Percentiles rank a stretch among this genome's conserved stretches.
phyloP scores from a whole-genome alignment of 202 grass and related monocot species.

The Sporobolus alterniflorus region DNA sequence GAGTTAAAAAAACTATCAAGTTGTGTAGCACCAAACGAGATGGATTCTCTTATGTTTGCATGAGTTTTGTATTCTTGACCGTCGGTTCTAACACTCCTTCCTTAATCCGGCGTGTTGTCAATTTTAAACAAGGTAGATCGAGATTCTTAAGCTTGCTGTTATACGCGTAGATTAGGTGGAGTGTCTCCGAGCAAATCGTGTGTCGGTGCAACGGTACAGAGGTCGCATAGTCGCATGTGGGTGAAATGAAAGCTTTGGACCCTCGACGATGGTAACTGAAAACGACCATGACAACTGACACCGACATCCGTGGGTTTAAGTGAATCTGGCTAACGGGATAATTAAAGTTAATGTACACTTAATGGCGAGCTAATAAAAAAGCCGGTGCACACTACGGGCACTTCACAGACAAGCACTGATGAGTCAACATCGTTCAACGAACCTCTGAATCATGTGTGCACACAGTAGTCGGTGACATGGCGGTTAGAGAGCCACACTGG shows the following conservation, averaged over 20 bases:
- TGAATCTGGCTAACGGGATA: neutral
- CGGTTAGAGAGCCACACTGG: neutral
- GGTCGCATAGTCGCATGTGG: neutral
- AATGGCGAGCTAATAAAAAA: neutral
- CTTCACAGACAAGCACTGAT: constrained; percentile 21
- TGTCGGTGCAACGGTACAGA: constrained; percentile 1
- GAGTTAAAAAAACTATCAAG: no score
- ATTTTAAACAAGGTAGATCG: neutral
- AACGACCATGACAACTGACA: neutral
- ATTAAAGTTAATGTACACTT: no score
- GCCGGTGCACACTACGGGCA: neutral
- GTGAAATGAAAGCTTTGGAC: constrained; percentile 14
- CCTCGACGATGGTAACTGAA: constrained; percentile 26
- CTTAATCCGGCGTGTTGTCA: no score
- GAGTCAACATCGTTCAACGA: neutral
- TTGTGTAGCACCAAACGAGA: no score
- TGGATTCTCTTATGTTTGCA: no score
- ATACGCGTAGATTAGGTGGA: neutral
- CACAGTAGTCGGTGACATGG: constrained; percentile 10
- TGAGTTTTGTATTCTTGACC: neutral
- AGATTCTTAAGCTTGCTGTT: neutral
- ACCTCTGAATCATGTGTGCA: constrained; percentile 25
- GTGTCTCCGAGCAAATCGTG: neutral
- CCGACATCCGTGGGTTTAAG: neutral
- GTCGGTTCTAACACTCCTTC: no score